Conservation (phyloP, 2,329 filamentous ascomycete genomes). For the Xylaria hypoxylon region DNA sequence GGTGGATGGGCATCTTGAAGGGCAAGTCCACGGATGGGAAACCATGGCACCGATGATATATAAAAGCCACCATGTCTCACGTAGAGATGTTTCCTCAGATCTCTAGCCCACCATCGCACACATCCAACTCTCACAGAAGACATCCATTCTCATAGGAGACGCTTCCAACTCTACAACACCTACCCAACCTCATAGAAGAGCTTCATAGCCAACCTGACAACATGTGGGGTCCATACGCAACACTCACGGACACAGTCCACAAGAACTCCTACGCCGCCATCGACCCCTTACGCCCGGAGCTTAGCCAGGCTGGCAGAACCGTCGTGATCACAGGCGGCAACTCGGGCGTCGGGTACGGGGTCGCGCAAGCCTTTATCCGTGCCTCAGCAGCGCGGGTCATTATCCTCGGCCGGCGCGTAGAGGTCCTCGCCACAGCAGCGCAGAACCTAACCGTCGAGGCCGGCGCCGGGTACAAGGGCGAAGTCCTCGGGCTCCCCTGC, state of each 20-base stretch:
- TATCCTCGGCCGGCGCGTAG: conserved; percentile 54
- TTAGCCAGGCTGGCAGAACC: conserved; percentile 59
- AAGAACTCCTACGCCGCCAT: conserved; percentile 54
- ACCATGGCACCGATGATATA: conserved; percentile 1
- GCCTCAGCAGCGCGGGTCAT: conserved; percentile 55
- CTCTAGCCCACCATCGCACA: neutral
- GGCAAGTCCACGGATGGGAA: neutral
- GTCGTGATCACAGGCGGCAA: conserved; percentile 76
- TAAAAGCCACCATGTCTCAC: conserved; percentile 13
- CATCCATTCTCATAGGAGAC: neutral
- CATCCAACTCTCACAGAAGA: neutral
- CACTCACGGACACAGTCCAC: conserved; percentile 50
- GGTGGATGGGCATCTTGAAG: neutral
- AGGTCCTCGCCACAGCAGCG: conserved; percentile 49
- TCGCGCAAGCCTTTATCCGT: conserved; percentile 66
- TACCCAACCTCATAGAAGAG: neutral
- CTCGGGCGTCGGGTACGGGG: conserved; percentile 72
- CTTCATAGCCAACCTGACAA: neutral
- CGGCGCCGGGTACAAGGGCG: conserved; percentile 20
- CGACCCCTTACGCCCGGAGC: conserved; percentile 51
- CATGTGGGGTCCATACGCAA: conserved; percentile 32
- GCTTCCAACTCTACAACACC: neutral
- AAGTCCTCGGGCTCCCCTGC: conserved; percentile 41
- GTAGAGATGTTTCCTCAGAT: neutral
- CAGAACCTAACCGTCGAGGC: conserved; percentile 38